A percentile compares a stretch with the other conserved stretches of the same genome.
phyloP scores from a whole-genome alignment of 148 eudicot genomes.

The Rhododendron vialii region DNA sequence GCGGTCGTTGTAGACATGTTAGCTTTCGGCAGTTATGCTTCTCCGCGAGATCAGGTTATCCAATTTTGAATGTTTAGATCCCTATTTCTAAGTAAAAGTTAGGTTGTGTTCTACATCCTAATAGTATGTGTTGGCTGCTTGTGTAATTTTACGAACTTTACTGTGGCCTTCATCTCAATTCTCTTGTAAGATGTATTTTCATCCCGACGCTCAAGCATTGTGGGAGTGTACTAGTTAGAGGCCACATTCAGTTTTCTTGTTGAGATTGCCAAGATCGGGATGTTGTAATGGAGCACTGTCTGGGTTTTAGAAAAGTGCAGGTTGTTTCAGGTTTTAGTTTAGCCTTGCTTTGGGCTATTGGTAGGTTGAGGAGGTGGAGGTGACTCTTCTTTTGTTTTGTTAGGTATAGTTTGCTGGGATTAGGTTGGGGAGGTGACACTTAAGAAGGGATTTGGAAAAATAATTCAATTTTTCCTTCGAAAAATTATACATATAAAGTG shows the following conservation, averaged over 20 bases:
- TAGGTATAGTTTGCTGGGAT: neutral
- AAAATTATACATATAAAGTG: neutral
- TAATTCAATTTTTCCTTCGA: neutral
- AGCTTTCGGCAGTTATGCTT: neutral
- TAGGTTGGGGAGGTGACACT: neutral
- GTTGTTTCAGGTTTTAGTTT: neutral
- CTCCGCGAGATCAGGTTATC: constrained; percentile 7
- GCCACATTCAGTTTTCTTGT: neutral
- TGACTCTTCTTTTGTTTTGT: neutral
- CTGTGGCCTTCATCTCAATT: neutral
- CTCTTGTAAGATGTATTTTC: neutral
- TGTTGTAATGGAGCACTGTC: neutral
- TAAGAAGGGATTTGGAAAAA: neutral
- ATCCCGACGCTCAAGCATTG: neutral
- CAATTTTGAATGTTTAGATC: neutral
- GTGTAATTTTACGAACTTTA: neutral
- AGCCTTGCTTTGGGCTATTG: neutral
- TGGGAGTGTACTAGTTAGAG: neutral
- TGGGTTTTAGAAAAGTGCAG: neutral
- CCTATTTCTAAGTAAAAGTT: neutral
- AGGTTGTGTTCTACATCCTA: neutral
- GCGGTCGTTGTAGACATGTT: neutral
- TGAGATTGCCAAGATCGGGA: neutral
- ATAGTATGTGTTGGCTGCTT: neutral
- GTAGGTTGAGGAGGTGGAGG: neutral